Conservation (phyloP, 1,139 yeast species). For the Geotrichum fermentans region DNA sequence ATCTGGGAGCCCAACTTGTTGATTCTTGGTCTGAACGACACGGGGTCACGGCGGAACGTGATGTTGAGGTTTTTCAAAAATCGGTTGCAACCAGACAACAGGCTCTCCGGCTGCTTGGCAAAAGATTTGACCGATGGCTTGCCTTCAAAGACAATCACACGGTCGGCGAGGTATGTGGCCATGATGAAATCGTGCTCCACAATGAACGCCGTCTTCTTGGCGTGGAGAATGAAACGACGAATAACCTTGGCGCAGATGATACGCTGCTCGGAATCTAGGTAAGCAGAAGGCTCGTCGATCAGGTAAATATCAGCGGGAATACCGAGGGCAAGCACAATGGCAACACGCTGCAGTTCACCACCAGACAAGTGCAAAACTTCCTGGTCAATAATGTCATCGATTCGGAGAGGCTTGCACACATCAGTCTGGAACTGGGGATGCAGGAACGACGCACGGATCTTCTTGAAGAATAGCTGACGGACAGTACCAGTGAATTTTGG, state of each 20-base stretch:
- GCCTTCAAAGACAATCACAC: constrained; percentile 98
- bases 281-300: constrained; percentile 98
- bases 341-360: constrained; percentile 99
- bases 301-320: constrained; percentile 91
- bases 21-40: constrained; percentile 95
- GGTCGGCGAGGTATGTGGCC: constrained; percentile 98
- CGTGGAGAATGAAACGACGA: constrained; percentile 90
- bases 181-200: constrained; percentile 99
- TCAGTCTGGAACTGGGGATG: constrained; percentile 98
- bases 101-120: constrained; percentile 85
- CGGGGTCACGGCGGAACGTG: constrained; percentile 98
- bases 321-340: constrained; percentile 92
- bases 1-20: constrained; percentile 95
- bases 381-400: constrained; percentile 92
- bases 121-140: constrained; percentile 74
- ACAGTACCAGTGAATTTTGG: constrained; percentile 98
- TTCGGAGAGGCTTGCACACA: constrained; percentile 89
- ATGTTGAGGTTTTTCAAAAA: constrained; percentile 96
- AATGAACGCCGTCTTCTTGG: constrained; percentile 94
- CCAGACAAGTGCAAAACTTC: constrained; percentile 97
- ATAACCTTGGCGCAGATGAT: constrained; percentile 96
- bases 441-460: constrained; percentile 87
- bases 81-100: constrained; percentile 93
- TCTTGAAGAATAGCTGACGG: constrained; percentile 92
- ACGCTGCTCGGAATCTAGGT: constrained; percentile 98